Evolutionary conservation across 441 rosid species (phyloP), one percentile per base, ranked within the genome.

Genomic region (Gossypium davidsonii): DNA sequence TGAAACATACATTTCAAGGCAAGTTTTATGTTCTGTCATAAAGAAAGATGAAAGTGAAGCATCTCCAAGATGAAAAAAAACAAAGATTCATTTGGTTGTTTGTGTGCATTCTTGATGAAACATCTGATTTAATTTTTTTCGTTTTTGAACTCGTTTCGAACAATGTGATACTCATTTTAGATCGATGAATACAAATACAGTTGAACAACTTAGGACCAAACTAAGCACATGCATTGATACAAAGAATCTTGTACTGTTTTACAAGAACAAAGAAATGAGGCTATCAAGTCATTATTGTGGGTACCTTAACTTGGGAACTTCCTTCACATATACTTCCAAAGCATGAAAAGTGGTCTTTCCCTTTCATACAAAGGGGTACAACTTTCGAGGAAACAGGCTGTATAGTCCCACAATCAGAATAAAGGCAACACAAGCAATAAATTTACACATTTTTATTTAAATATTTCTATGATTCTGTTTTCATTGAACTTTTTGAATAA

Each of bases 1-100:
- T 4, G 97, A 95, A 76, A 91, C 91, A 55, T 91, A 91, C 81
- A 88, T 92, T 73, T 92, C 97, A 28, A 92, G 81, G 79, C 96
- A 94, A 81, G 97, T 91, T 70, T 79, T 94, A 67, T 87, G 91
- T 84, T 88, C 97, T 73, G 92, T 83, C 25, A 87, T 90, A 59
- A 89, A 86, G 79, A 87, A 86, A 69, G 93, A 94, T 74, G 90
- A 88, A 17, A 83, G 75, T 62, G 90, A 90, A 73, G 92, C 90
- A 66, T 89, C 90, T 63, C 93, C 93, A 11, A 89, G 86, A 83
- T 87, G 78, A 58, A 80, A n/a, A 42, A 18, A 20, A 58, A 25
- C 25, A 70, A n/a, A 77, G 3, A 53, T 79, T 72, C 79, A 44
- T 76, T 4, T 55, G 68, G 74, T 72, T 77, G 74, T 42, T 21